Base-by-base conservation (phyloP, 2,329 filamentous ascomycete species). In the Penicillium sp. region DNA sequence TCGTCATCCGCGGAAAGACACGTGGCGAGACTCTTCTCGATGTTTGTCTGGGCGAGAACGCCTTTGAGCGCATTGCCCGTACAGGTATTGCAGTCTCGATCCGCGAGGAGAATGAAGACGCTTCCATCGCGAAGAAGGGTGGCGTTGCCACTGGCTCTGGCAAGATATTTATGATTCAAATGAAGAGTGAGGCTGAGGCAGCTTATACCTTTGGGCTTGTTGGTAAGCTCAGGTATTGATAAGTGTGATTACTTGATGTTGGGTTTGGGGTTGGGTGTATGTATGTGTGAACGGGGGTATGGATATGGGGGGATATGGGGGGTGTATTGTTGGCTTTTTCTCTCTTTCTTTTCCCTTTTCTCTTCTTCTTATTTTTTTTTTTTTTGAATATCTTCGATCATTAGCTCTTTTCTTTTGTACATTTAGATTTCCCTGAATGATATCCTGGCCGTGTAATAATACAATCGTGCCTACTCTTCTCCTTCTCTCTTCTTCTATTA, bases 1-100 rank as follows among this genome's bases (percentile, higher is more conserved):
- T 99, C 58, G 80, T 96, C 17, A 87, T 97, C 25, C 85, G 84
- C 5, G 87, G 86, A 6, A 88, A 91, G 69, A 87, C 86, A 1
- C 86, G 73, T 61, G 84, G 85, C 23, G 80, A 87, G 60, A 81
- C 88, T 1, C 75, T 96, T 37, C 81, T 97, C 0, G 93, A 97
- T 73, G 91, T 90, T 1, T 92, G 92, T 48, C 80, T 97, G 2
- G 89, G 89, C 12, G 91, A 92, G 71, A 89, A 86, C 56, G 93
- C 90, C 69, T 95, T 96, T 75, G 89, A 93, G 64, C 81, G 90
- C 19, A 86, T 96, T 59, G 93, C 91, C 6, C 86, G 89, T 64
- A 89, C 90, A 35, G 93, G 93, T 47, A 93, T 97, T 67, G 90
- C 94, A 1, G 87, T 96, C 56, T 93, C 89, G 63, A 89, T 97